Evolutionary conservation across 306 rosid genomes (phyloP).

Genomic region (Begonia masoniana): DNA sequence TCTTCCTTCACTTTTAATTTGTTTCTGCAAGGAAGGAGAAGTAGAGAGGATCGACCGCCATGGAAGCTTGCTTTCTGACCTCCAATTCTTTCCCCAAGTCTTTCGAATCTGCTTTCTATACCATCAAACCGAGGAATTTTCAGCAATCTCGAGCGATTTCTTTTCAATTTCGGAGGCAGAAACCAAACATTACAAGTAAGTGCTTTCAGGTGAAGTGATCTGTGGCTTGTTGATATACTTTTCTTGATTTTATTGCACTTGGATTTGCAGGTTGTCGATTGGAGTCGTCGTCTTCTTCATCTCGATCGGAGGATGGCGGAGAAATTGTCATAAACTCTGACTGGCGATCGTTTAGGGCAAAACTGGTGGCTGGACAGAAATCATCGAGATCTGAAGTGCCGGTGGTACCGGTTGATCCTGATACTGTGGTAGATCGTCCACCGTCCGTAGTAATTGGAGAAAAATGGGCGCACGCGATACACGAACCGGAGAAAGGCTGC

Average conservation of each 20-base stretch:
- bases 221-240: too few species aligned
- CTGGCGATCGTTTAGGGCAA: conserved; percentile 89
- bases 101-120: conserved; percentile 10
- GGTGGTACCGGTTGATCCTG: conserved; percentile 32
- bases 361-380: conserved; percentile 50
- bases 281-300: conserved; percentile 9
- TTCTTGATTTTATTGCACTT: too few species aligned
- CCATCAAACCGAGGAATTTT: conserved; percentile 7
- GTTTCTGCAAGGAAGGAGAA: too few species aligned
- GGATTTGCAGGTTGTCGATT: too few species aligned
- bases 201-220: too few species aligned
- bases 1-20: too few species aligned
- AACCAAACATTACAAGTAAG: conserved; percentile 35
- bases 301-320: conserved; percentile 21
- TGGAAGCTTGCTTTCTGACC: conserved; percentile 59
- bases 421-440: conserved; percentile 26
- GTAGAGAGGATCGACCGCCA: background rate
- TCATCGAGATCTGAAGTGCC: conserved; percentile 13
- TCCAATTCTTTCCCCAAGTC: conserved; percentile 42
- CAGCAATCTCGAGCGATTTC: conserved; percentile 9
- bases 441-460: conserved; percentile 39
- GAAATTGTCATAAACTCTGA: conserved; percentile 24
- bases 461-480: conserved; percentile 74
- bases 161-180: conserved; percentile 10
- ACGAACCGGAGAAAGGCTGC: conserved; percentile 85